Conservation (phyloP, 1,139 yeast genomes). For the Diutina siamensis region DNA sequence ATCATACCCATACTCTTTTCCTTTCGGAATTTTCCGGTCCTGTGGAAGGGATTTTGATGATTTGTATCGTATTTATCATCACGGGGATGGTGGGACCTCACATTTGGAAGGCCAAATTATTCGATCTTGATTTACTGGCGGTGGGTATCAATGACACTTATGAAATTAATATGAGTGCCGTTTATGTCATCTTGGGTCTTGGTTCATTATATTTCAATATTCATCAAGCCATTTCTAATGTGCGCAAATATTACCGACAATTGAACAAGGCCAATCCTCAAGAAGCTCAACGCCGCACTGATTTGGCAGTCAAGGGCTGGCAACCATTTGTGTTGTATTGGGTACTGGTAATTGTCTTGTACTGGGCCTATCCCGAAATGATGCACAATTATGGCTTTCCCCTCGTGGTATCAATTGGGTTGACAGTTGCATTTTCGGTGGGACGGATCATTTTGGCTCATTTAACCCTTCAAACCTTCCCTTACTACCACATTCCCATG, state of each 20-base stretch:
- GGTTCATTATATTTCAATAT: constrained; percentile 60
- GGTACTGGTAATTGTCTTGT: constrained; percentile 35
- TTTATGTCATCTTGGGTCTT: constrained; percentile 39
- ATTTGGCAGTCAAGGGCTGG: constrained; percentile 49
- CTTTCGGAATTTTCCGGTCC: constrained; percentile 84
- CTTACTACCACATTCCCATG: constrained; percentile 60
- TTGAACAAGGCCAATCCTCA: constrained; percentile 11
- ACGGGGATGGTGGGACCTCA: constrained; percentile 67
- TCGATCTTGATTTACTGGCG: constrained; percentile 23
- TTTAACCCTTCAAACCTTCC: constrained; percentile 70
- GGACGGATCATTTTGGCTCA: constrained; percentile 88
- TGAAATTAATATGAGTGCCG: constrained; percentile 25
- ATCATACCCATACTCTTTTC: constrained; percentile 75
- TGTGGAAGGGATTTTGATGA: constrained; percentile 79
- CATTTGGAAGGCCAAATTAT: constrained; percentile 41
- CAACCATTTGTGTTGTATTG: constrained; percentile 64
- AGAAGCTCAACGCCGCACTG: constrained; percentile 16
- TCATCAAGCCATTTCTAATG: constrained; percentile 62
- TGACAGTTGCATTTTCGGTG: constrained; percentile 70
- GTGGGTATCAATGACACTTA: constrained; percentile 16
- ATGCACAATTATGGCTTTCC: constrained; percentile 42
- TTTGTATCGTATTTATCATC: constrained; percentile 39
- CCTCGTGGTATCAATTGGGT: constrained; percentile 56
- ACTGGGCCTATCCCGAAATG: constrained; percentile 39
- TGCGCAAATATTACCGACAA: constrained; percentile 32